These are phyloP conservation scores for Pelargonium cotyledonis DNA, from an alignment of 441 rosid genomes.

Conservation along the genomic window DNA sequence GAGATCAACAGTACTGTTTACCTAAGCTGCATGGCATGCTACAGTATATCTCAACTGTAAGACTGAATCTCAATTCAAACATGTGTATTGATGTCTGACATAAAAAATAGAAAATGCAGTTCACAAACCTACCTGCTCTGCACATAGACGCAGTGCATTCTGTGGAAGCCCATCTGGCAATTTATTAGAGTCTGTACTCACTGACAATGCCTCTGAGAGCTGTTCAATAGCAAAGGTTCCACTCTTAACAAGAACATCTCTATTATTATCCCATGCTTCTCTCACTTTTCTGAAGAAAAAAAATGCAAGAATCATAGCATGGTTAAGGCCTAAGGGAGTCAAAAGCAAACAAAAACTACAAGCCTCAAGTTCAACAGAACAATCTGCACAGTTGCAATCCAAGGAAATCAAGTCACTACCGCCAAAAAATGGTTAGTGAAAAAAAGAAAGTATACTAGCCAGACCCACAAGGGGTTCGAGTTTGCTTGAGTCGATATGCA, in stretches of 20 bases:
- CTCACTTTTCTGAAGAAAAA: conserved; percentile 63
- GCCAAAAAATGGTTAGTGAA: too few relatives aligned
- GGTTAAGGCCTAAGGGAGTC: not conserved
- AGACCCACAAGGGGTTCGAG: too few relatives aligned
- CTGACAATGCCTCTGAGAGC: conserved; percentile 76
- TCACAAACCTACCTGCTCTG: conserved; percentile 53
- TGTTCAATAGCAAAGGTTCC: conserved; percentile 78
- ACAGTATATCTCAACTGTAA: too few relatives aligned
- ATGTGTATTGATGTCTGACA: not conserved
- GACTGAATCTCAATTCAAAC: too few relatives aligned
- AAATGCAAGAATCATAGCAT: conserved; percentile 9
- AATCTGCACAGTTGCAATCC: too few relatives aligned
- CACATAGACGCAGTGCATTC: conserved; percentile 51
- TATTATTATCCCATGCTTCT: conserved; percentile 72
- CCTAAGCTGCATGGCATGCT: too few relatives aligned
- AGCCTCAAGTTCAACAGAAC: not conserved
- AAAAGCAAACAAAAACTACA: conserved; percentile 3
- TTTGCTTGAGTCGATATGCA: too few relatives aligned
- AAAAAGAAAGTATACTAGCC: too few relatives aligned
- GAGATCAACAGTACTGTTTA: too few relatives aligned
- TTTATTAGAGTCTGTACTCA: conserved; percentile 48
- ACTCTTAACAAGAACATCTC: conserved; percentile 63
- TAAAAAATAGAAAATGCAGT: not conserved
- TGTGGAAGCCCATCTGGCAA: conserved; percentile 55
- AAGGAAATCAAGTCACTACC: too few relatives aligned